Evolutionary conservation across 176 grass and related monocot species (phyloP).

Genomic region (Guadua angustifolia): DNA sequence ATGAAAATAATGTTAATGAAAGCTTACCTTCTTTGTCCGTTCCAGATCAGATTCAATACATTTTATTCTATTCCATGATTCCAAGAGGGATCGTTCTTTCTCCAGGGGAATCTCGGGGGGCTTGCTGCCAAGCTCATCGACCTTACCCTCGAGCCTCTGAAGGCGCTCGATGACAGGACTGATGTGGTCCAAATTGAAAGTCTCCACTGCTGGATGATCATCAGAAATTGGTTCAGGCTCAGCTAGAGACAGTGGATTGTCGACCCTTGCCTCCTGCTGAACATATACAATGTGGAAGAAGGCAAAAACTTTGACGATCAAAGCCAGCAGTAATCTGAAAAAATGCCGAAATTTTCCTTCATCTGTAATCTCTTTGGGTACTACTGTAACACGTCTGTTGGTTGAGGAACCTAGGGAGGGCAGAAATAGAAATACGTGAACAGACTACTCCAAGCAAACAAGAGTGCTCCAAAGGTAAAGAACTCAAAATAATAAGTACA

Average conservation of each 20-base stretch:
- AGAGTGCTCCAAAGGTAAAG: background rate
- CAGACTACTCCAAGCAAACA: background rate
- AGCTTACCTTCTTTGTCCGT: conserved; percentile 73
- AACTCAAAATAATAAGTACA: conserved; percentile 14
- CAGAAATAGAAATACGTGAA: conserved; percentile 9
- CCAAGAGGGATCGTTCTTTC: conserved; percentile 67
- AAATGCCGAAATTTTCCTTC: conserved; percentile 54
- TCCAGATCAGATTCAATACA: conserved; percentile 78
- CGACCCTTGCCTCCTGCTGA: conserved; percentile 36
- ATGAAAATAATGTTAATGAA: conserved; percentile 2
- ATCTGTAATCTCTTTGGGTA: conserved; percentile 35
- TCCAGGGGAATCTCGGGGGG: conserved; percentile 70
- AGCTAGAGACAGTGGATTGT: conserved; percentile 24
- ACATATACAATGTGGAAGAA: conserved; percentile 51
- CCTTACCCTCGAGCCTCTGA: conserved; percentile 69
- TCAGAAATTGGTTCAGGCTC: conserved; percentile 48
- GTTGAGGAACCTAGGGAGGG: conserved; percentile 42
- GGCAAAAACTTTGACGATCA: conserved; percentile 56
- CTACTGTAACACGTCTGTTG: conserved; percentile 16
- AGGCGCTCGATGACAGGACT: conserved; percentile 67
- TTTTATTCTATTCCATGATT: conserved; percentile 90
- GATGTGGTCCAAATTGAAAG: conserved; percentile 50
- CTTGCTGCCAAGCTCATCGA: conserved; percentile 67
- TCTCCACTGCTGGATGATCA: conserved; percentile 52
- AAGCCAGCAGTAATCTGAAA: conserved; percentile 48